Evolutionary conservation across 768 basidiomycete genomes (phyloP).

Genomic region (Russula foetens): DNA sequence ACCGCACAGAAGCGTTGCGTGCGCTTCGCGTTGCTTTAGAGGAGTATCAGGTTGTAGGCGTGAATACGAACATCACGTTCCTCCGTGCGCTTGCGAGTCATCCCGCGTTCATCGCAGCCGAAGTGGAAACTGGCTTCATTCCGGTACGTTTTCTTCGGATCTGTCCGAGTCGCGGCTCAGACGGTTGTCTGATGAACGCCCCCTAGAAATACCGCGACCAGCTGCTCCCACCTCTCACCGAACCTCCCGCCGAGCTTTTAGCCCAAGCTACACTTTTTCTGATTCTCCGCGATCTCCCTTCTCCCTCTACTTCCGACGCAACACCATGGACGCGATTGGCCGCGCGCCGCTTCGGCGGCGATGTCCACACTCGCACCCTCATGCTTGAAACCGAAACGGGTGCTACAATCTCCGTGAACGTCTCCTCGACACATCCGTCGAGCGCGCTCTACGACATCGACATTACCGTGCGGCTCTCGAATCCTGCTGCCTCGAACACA

Average conservation of each 20-base stretch:
- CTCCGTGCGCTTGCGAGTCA: constrained; percentile 71
- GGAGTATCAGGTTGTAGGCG: constrained; percentile 86
- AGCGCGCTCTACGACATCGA: constrained; percentile 36
- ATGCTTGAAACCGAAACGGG: constrained; percentile 51
- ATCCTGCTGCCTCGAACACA: constrained; percentile 14
- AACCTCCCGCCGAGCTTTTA: constrained; percentile 54
- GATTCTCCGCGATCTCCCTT: constrained; percentile 51
- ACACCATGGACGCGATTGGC: constrained; percentile 66
- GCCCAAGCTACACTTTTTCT: constrained; percentile 78
- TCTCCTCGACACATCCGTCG: constrained; percentile 39
- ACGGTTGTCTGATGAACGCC: background rate
- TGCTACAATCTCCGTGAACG: constrained; percentile 31
- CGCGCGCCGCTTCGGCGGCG: constrained; percentile 74
- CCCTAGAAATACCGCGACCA: constrained; percentile 71
- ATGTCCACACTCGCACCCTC: constrained; percentile 53
- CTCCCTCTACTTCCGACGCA: constrained; percentile 11
- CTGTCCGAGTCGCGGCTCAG: background rate
- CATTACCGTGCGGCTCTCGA: constrained; percentile 32
- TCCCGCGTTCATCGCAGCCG: constrained; percentile 61
- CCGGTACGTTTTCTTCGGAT: constrained; percentile 38
- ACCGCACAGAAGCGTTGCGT: constrained; percentile 77
- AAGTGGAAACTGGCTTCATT: constrained; percentile 92
- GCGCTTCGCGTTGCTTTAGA: constrained; percentile 74
- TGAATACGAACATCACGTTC: constrained; percentile 89
- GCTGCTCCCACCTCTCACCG: constrained; percentile 61